phyloP scores from a whole-genome alignment of 768 basidiomycete species.

The Leccinum sublutescens region DNA sequence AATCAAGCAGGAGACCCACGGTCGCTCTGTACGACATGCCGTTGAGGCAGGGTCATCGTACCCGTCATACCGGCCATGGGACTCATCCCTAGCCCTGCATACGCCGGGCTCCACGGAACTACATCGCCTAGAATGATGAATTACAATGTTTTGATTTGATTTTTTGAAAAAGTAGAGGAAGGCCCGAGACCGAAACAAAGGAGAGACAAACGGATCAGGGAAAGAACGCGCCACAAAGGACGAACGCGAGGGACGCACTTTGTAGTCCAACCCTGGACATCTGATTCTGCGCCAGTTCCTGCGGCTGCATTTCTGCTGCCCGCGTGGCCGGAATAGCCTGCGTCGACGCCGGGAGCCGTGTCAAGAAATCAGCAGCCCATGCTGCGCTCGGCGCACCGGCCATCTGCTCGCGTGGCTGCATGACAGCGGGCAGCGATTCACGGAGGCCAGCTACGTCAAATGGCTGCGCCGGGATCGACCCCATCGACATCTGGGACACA shows the following conservation, averaged over 20 bases:
- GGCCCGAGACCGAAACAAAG: not conserved
- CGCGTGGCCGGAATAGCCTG: not conserved
- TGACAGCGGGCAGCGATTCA: slow-evolving; percentile 20
- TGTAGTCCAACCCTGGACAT: slow-evolving; percentile 9
- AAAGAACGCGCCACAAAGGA: not conserved
- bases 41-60: slow-evolving; percentile 21
- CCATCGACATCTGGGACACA: slow-evolving; percentile 6
- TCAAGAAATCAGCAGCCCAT: slow-evolving; percentile 67
- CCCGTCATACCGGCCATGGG: slow-evolving; percentile 36
- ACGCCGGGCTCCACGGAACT: slow-evolving; percentile 40
- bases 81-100: slow-evolving; percentile 39
- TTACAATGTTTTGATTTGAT: not conserved
- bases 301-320: slow-evolving; percentile 5
- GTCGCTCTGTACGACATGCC: slow-evolving; percentile 35
- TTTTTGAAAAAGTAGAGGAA: not conserved
- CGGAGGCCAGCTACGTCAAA: slow-evolving; percentile 57
- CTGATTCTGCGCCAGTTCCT: slow-evolving; percentile 8
- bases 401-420: slow-evolving; percentile 16
- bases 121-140: slow-evolving; percentile 31
- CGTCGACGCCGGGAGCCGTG: slow-evolving; percentile 24
- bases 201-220: slow-evolving; percentile 1
- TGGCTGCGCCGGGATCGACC: slow-evolving; percentile 35
- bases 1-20: slow-evolving; percentile 36
- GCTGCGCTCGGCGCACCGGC: slow-evolving; percentile 25
- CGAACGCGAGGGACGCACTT: slow-evolving; percentile 14